A percentile compares a stretch with the other conserved stretches of the same genome.
Evolutionary conservation across 169 alveolate species (phyloP).

Genomic region (Cryptosporidium ubiquitum): DNA sequence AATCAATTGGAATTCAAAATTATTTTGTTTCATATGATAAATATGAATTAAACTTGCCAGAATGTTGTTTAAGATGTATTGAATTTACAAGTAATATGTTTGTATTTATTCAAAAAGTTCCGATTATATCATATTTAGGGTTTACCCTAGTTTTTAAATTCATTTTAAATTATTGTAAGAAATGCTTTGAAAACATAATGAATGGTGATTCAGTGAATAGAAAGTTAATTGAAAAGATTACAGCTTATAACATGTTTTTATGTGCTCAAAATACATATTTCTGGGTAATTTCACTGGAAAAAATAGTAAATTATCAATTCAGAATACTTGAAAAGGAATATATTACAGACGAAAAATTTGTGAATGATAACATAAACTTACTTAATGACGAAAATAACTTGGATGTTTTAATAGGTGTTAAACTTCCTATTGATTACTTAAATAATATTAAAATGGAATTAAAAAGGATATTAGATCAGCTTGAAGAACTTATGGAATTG

Average conservation of each 20-base stretch:
- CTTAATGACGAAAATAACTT: slow-evolving; percentile 2
- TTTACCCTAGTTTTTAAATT: not conserved
- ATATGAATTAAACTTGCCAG: slow-evolving; percentile 2
- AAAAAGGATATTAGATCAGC: not conserved
- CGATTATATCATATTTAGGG: slow-evolving; percentile 35
- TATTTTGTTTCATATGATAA: slow-evolving; percentile 12
- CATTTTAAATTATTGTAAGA: slow-evolving; percentile 12
- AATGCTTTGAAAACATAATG: slow-evolving; percentile 30
- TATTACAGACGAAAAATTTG: not conserved
- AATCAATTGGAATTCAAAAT: not conserved
- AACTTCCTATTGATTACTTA: slow-evolving; percentile 1
- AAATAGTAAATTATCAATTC: slow-evolving; percentile 9
- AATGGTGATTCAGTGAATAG: slow-evolving; percentile 17
- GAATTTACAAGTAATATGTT: slow-evolving; percentile 2
- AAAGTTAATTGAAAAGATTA: not conserved
- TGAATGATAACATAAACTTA: not conserved
- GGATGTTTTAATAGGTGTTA: slow-evolving; percentile 15
- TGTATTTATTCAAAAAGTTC: slow-evolving; percentile 6
- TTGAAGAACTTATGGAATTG: not conserved
- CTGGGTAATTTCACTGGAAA: slow-evolving; percentile 46
- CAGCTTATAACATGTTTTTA: slow-evolving; percentile 28
- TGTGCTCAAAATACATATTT: slow-evolving; percentile 60
- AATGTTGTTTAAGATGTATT: slow-evolving; percentile 35
- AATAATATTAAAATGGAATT: slow-evolving; percentile 22
- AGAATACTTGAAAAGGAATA: not conserved